A percentile compares a stretch with the other conserved stretches of the same genome.
Evolutionary conservation across 495 filamentous ascomycete genomes (phyloP).

Genomic region (Lepidopterella palustris): DNA sequence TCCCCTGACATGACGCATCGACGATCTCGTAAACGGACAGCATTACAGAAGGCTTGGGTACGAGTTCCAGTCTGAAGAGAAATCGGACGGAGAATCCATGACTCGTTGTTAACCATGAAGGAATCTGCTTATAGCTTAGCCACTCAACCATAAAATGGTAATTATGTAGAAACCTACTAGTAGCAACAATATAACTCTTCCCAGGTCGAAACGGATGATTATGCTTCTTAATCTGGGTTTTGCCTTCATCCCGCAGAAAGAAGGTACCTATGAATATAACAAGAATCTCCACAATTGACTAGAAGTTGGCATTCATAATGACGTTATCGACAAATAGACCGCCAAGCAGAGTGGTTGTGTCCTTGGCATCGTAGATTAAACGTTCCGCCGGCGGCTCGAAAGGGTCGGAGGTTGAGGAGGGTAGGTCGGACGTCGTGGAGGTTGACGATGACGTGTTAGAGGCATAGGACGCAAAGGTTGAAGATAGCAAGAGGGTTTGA

Average conservation of each 20-base stretch:
- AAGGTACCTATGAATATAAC: too few species aligned
- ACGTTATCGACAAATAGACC: constrained; percentile 32
- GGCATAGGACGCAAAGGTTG: too few species aligned
- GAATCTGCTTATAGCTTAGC: too few species aligned
- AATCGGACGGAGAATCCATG: constrained; percentile 26
- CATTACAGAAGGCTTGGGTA: too few species aligned
- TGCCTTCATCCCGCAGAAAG: too few species aligned
- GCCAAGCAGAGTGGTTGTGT: constrained; percentile 27
- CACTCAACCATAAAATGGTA: too few species aligned
- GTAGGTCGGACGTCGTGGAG: not conserved
- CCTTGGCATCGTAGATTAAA: constrained; percentile 33
- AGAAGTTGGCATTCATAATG: constrained; percentile 37
- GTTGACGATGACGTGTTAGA: not conserved
- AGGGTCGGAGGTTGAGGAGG: too few species aligned
- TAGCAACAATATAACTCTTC: constrained; percentile 22
- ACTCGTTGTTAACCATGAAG: constrained; percentile 32
- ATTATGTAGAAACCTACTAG: constrained; percentile 23
- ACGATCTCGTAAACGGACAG: constrained; percentile 32
- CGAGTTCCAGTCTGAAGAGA: constrained; percentile 24
- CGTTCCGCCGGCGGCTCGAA: too few species aligned
- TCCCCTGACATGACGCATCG: too few species aligned
- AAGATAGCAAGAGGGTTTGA: too few species aligned
- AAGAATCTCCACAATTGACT: constrained; percentile 34
- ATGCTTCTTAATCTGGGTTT: constrained; percentile 26
- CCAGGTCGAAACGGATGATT: constrained; percentile 29